These are phyloP conservation scores for Pseudovirgaria hyperparasitica DNA, from an alignment of 2,329 filamentous ascomycete genomes.

Conservation along the genomic window DNA sequence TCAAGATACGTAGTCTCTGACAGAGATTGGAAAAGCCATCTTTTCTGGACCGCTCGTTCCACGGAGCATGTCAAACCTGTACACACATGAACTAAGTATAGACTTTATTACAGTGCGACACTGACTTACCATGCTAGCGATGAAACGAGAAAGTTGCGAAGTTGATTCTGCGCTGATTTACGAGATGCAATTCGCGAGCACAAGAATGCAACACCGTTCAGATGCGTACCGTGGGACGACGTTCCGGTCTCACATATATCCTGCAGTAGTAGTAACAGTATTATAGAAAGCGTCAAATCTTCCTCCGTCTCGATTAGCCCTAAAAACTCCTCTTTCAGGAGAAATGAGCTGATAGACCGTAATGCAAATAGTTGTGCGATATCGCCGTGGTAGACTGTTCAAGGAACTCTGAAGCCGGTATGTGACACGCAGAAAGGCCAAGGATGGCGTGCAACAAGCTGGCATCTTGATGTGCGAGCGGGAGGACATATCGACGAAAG, in stretches of 20 bases:
- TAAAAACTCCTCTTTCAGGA: constrained; percentile 8
- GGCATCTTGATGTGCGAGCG: constrained; percentile 6
- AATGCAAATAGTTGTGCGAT: constrained; percentile 7
- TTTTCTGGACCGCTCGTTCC: constrained; percentile 10
- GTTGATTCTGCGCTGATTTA: neutral
- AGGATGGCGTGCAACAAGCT: constrained; percentile 6
- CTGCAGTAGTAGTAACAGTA: constrained; percentile 8
- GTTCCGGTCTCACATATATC: constrained; percentile 9
- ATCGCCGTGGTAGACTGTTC: constrained; percentile 5
- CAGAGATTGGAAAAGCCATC: constrained; percentile 5
- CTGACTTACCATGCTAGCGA: constrained; percentile 6
- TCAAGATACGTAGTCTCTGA: constrained; percentile 3
- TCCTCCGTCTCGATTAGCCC: constrained; percentile 7
- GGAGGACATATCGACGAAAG: constrained; percentile 7
- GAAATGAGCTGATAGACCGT: constrained; percentile 7
- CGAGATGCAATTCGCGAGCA: constrained; percentile 5
- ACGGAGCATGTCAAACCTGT: constrained; percentile 7
- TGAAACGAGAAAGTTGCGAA: constrained; percentile 7
- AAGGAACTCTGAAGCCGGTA: constrained; percentile 3
- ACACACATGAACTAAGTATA: neutral
- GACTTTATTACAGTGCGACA: neutral
- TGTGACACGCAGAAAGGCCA: constrained; percentile 7
- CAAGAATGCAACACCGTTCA: constrained; percentile 8
- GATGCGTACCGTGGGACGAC: constrained; percentile 8
- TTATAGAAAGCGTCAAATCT: constrained; percentile 7